phyloP scores from a whole-genome alignment of 306 rosid species.

The Begonia masoniana region DNA sequence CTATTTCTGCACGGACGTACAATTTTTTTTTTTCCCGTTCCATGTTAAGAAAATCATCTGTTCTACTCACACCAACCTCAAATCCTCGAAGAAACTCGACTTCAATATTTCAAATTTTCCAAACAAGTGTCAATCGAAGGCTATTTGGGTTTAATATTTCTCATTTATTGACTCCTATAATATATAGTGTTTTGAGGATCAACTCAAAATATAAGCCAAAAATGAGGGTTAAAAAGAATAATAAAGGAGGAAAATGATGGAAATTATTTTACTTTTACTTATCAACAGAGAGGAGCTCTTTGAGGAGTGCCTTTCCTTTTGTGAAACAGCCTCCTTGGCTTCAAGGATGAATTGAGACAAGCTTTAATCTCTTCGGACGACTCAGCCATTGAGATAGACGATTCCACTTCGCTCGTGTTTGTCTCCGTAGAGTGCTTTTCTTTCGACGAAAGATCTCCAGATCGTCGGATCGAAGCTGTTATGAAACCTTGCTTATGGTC shows the following conservation, averaged over 20 bases:
- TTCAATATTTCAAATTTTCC: background rate
- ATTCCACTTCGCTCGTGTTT: constrained; percentile 32
- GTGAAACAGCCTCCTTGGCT: constrained; percentile 55
- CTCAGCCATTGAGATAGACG: constrained; percentile 65
- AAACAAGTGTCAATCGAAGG: too few species aligned
- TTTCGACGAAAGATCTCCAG: constrained; percentile 24
- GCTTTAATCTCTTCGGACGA: constrained; percentile 50
- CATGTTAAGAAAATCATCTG: too few species aligned
- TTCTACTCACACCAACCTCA: too few species aligned
- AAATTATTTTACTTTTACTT: constrained; percentile 4
- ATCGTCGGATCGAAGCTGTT: constrained; percentile 21
- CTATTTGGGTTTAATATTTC: background rate
- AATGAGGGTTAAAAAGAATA: constrained; percentile 9
- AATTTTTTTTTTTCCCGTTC: too few species aligned
- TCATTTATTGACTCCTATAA: background rate
- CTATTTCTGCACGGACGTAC: too few species aligned
- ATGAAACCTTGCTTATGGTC: constrained; percentile 16
- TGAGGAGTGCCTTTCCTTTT: constrained; percentile 69
- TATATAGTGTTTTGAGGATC: constrained; percentile 7
- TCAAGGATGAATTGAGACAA: constrained; percentile 24
- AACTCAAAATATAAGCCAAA: constrained; percentile 13
- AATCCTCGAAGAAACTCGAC: background rate
- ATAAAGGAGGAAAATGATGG: constrained; percentile 11
- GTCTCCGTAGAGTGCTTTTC: constrained; percentile 42
- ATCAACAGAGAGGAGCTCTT: constrained; percentile 45